These are phyloP conservation scores for Madurella mycetomatis DNA, from an alignment of 2,329 filamentous ascomycete species.

Conservation along the genomic window DNA sequence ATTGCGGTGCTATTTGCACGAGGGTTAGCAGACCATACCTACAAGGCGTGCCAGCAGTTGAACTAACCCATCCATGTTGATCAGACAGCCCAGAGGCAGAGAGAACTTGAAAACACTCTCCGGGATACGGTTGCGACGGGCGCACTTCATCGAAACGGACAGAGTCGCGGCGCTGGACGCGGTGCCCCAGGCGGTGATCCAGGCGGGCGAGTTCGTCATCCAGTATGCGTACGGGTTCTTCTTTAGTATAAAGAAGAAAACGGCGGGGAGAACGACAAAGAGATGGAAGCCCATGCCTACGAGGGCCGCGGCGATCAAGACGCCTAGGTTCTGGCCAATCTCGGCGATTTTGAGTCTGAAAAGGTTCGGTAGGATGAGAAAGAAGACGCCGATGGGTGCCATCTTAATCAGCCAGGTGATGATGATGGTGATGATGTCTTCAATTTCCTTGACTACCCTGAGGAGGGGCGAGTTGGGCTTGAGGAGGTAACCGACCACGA, in stretches of 20 bases:
- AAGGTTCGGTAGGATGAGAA: slow-evolving; percentile 49
- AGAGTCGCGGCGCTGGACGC: slow-evolving; percentile 50
- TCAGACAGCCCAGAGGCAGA: slow-evolving; percentile 44
- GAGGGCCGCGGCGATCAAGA: slow-evolving; percentile 42
- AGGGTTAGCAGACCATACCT: not conserved
- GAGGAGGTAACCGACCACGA: slow-evolving; percentile 28
- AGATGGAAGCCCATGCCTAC: slow-evolving; percentile 27
- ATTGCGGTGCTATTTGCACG: slow-evolving; percentile 40
- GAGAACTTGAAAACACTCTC: slow-evolving; percentile 42
- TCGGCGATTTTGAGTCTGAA: slow-evolving; percentile 44
- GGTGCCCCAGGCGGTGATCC: slow-evolving; percentile 52
- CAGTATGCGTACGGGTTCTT: slow-evolving; percentile 46
- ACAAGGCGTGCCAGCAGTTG: not conserved
- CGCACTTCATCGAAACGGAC: slow-evolving; percentile 43
- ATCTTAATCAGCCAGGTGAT: slow-evolving; percentile 43
- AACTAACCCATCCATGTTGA: slow-evolving; percentile 45
- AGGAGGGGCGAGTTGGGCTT: slow-evolving; percentile 38
- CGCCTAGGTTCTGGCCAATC: slow-evolving; percentile 46
- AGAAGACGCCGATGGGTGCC: slow-evolving; percentile 51
- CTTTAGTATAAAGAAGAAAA: slow-evolving; percentile 39
- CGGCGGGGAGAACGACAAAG: slow-evolving; percentile 39
- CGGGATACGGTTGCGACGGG: slow-evolving; percentile 38
- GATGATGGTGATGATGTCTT: slow-evolving; percentile 33
- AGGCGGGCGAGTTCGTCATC: slow-evolving; percentile 45
- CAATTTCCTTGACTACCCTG: slow-evolving; percentile 42